Evolutionary conservation across 2,329 filamentous ascomycete species (phyloP).

Genomic region (Fonsecaea multimorphosa): DNA sequence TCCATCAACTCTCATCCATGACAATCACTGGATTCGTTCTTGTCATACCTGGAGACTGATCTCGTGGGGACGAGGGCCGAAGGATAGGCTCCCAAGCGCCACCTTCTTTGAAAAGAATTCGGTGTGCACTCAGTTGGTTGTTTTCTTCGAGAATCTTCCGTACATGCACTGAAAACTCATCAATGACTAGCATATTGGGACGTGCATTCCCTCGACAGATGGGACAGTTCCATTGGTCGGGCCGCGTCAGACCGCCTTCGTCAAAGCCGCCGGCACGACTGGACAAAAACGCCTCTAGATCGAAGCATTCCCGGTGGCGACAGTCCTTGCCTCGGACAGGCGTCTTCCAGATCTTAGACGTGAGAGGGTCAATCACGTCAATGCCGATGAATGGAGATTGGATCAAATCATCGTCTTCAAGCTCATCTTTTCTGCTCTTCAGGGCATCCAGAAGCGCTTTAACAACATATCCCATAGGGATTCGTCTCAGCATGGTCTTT

Average conservation of each 20-base stretch:
- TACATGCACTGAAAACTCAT: conserved; percentile 74
- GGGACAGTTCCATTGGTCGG: conserved; percentile 85
- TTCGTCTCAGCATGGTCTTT: conserved; percentile 47
- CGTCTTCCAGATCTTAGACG: conserved; percentile 65
- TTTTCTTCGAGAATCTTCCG: conserved; percentile 59
- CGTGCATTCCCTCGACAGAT: conserved; percentile 79
- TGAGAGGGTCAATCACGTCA: conserved; percentile 72
- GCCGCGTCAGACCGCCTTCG: conserved; percentile 51
- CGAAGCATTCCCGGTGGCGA: conserved; percentile 85
- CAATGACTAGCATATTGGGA: conserved; percentile 72
- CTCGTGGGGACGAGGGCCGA: not conserved
- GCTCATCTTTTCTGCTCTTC: conserved; percentile 44
- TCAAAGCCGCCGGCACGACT: conserved; percentile 61
- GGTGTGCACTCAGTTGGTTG: conserved; percentile 59
- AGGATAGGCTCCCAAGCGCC: conserved; percentile 62
- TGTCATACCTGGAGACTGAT: too few relatives aligned
- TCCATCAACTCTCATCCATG: not conserved
- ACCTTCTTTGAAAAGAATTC: conserved; percentile 68
- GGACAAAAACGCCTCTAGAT: conserved; percentile 78
- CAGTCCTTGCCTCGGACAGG: conserved; percentile 76
- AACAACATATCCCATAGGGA: conserved; percentile 59
- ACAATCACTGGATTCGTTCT: too few relatives aligned
- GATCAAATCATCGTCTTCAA: conserved; percentile 68
- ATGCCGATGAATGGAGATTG: conserved; percentile 66
- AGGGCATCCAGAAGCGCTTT: conserved; percentile 57